A percentile compares a stretch with the other conserved stretches of the same genome.
These are phyloP conservation scores for Psidium friedrichsthalianum DNA, from an alignment of 345 rosid genomes.

Conservation along the genomic window DNA sequence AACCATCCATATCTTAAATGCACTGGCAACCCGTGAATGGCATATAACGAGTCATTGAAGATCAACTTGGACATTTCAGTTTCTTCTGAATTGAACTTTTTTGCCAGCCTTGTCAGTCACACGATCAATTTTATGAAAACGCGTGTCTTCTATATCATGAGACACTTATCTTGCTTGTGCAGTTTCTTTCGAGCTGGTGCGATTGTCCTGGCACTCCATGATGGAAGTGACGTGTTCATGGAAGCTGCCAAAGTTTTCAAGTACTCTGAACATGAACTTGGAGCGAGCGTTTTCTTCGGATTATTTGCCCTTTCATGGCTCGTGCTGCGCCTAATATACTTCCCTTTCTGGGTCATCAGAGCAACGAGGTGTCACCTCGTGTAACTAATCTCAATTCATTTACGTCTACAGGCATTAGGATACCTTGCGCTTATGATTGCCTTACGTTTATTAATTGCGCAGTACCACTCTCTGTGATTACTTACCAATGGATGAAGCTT, in stretches of 20 bases:
- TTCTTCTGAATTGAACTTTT: neutral
- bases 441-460: neutral
- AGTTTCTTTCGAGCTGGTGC: conserved; percentile 86
- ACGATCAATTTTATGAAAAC: neutral
- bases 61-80: neutral
- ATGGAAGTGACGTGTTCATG: conserved; percentile 82
- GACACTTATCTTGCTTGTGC: conserved; percentile 2
- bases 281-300: conserved; percentile 83
- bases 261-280: conserved; percentile 74
- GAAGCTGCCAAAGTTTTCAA: conserved; percentile 94
- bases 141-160: neutral
- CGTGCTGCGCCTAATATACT: conserved; percentile 62
- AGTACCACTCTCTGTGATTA: conserved; percentile 37
- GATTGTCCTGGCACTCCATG: conserved; percentile 87
- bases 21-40: neutral
- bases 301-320: conserved; percentile 90
- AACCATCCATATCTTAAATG: neutral
- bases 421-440: conserved; percentile 3
- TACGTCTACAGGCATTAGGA: neutral
- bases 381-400: neutral
- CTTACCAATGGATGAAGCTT: conserved; percentile 39
- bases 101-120: neutral
- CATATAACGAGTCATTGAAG: neutral
- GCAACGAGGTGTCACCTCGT: conserved; percentile 44
- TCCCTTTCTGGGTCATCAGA: conserved; percentile 86